Conservation (phyloP, 2,329 filamentous ascomycete species). For the Nemania abortiva region DNA sequence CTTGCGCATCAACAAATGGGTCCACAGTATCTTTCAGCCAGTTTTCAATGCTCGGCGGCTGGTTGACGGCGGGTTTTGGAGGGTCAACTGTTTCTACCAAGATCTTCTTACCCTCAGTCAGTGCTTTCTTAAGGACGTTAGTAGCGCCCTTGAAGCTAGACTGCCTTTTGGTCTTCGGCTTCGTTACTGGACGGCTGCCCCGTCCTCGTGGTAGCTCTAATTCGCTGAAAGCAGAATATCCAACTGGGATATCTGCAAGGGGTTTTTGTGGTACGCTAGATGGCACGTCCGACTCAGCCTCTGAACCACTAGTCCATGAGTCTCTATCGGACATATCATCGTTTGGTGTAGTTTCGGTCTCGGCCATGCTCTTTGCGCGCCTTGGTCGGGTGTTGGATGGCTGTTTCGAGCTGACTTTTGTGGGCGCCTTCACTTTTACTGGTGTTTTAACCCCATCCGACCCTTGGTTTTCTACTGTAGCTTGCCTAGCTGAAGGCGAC, state of each 20-base stretch:
- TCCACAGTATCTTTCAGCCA: slow-evolving; percentile 74
- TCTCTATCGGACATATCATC: slow-evolving; percentile 52
- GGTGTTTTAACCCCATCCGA: slow-evolving; percentile 55
- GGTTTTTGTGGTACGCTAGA: slow-evolving; percentile 63
- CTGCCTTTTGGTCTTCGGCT: slow-evolving; percentile 64
- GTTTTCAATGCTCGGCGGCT: slow-evolving; percentile 73
- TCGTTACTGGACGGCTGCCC: slow-evolving; percentile 58
- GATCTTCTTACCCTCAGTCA: slow-evolving; percentile 74
- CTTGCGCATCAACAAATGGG: slow-evolving; percentile 65
- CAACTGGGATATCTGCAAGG: slow-evolving; percentile 72
- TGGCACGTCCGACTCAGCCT: slow-evolving; percentile 51
- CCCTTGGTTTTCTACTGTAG: slow-evolving; percentile 54
- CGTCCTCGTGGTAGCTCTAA: slow-evolving; percentile 67
- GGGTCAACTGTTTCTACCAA: slow-evolving; percentile 71
- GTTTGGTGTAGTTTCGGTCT: slow-evolving; percentile 47
- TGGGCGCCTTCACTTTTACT: slow-evolving; percentile 50
- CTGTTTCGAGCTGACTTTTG: slow-evolving; percentile 46
- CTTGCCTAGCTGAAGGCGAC: slow-evolving; percentile 50
- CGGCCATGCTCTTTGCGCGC: slow-evolving; percentile 41
- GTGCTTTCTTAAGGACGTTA: slow-evolving; percentile 73
- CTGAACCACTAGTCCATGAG: slow-evolving; percentile 53
- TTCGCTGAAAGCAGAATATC: slow-evolving; percentile 75
- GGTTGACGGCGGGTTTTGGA: slow-evolving; percentile 62
- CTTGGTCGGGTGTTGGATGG: slow-evolving; percentile 43
- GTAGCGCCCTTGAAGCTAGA: slow-evolving; percentile 71